Evolutionary conservation across 306 rosid species (phyloP).

Genomic region (Medicago ruthenica): DNA sequence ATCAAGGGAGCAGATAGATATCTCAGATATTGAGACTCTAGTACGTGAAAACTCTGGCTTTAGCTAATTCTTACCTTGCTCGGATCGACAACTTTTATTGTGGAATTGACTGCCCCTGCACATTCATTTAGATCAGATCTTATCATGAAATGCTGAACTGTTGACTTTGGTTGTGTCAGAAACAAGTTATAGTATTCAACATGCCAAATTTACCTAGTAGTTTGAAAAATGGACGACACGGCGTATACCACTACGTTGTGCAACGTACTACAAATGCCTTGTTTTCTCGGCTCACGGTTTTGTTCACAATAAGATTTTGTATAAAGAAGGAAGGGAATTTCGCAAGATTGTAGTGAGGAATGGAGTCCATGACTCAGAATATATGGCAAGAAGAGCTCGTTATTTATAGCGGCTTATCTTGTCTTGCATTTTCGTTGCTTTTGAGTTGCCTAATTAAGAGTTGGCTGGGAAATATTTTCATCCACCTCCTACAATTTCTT

Average conservation of each 20-base stretch:
- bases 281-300: slow-evolving; percentile 17
- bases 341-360: slow-evolving; percentile 9
- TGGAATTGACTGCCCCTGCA: slow-evolving; percentile 36
- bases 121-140: slow-evolving; percentile 23
- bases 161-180: slow-evolving; percentile 41
- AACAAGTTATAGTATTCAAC: slow-evolving; percentile 39
- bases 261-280: slow-evolving; percentile 18
- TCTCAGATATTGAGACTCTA: slow-evolving; percentile 57
- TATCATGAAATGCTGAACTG: slow-evolving; percentile 42
- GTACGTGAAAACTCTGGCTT: slow-evolving; percentile 64
- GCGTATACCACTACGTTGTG: slow-evolving; percentile 38
- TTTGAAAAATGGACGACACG: slow-evolving; percentile 32
- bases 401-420: background rate
- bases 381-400: slow-evolving; percentile 21
- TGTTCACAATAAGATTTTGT: slow-evolving; percentile 40
- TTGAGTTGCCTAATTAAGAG: background rate
- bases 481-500: background rate
- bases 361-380: slow-evolving; percentile 19
- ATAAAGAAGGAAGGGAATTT: slow-evolving; percentile 42
- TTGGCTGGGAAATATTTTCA: background rate
- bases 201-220: slow-evolving; percentile 24
- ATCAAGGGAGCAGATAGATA: slow-evolving; percentile 65
- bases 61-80: slow-evolving; percentile 59
- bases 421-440: slow-evolving; percentile 31
- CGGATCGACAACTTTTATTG: slow-evolving; percentile 46